These are phyloP conservation scores for Scheffersomyces segobiensis DNA, from an alignment of 1,139 yeast species.

Conservation along the genomic window DNA sequence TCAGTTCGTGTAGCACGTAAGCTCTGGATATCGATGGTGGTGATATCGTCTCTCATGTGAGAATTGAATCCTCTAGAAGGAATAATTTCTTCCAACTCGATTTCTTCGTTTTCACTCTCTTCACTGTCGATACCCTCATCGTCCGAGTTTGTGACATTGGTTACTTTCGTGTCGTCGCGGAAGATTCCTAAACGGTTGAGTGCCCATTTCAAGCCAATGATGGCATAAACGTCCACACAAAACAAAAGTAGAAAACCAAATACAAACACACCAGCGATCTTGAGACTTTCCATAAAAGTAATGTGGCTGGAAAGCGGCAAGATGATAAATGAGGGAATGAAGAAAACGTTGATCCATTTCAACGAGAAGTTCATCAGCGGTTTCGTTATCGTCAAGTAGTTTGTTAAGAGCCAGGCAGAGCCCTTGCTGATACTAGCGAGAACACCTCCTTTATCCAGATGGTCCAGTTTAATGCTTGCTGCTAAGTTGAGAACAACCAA, in stretches of 20 bases:
- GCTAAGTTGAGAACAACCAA: conserved; percentile 38
- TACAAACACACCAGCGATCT: conserved; percentile 72
- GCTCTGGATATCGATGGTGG: conserved; percentile 32
- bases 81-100: conserved; percentile 17
- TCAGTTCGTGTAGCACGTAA: conserved; percentile 18
- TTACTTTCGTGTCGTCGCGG: conserved; percentile 13
- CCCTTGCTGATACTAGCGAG: conserved; percentile 26
- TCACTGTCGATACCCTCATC: neutral
- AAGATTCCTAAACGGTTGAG: conserved; percentile 20
- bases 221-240: conserved; percentile 44
- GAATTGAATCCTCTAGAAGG: conserved; percentile 12
- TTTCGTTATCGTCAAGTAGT: conserved; percentile 49
- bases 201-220: conserved; percentile 25
- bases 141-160: conserved; percentile 10
- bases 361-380: conserved; percentile 70
- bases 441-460: conserved; percentile 1
- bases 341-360: conserved; percentile 77
- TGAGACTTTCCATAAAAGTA: conserved; percentile 65
- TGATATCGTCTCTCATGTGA: conserved; percentile 40
- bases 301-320: conserved; percentile 68
- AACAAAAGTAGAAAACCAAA: conserved; percentile 60
- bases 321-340: conserved; percentile 74
- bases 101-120: conserved; percentile 21
- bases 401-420: conserved; percentile 34
- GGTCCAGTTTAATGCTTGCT: conserved; percentile 10